These are phyloP conservation scores for Rhizophagus sp. DNA, from an alignment of 192 early-diverging fungal species.

Conservation along the genomic window DNA sequence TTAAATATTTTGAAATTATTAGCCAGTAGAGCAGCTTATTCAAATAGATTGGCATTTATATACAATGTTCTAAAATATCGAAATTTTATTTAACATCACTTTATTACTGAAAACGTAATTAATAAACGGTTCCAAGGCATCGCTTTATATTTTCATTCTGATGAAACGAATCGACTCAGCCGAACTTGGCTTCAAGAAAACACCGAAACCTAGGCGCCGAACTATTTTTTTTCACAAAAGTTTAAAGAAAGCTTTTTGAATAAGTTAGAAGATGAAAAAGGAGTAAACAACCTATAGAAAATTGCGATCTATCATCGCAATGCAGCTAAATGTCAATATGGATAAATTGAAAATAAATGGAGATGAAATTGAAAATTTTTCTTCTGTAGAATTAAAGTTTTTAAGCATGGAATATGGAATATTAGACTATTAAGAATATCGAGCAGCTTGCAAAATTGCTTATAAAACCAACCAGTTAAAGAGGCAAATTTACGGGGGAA, in stretches of 20 bases:
- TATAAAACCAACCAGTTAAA: not conserved
- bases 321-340: not conserved
- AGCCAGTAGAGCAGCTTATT: not conserved
- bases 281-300: not conserved
- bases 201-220: not conserved
- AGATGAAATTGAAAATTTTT: not conserved
- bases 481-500: not conserved
- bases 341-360: not conserved
- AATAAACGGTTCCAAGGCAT: not conserved
- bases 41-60: not conserved
- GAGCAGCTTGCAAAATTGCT: slow-evolving; percentile 10
- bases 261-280: not conserved
- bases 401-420: not conserved
- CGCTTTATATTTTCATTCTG: not conserved
- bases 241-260: not conserved
- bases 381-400: not conserved
- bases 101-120: not conserved
- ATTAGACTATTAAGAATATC: not conserved
- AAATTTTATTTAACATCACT: not conserved
- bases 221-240: not conserved
- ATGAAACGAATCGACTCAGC: not conserved
- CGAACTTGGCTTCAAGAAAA: not conserved
- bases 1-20: too few relatives aligned
- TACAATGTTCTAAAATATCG: not conserved
- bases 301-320: not conserved